phyloP scores from a whole-genome alignment of 371 early-diverging fungal species.

The Lichtheimia ramosa region DNA sequence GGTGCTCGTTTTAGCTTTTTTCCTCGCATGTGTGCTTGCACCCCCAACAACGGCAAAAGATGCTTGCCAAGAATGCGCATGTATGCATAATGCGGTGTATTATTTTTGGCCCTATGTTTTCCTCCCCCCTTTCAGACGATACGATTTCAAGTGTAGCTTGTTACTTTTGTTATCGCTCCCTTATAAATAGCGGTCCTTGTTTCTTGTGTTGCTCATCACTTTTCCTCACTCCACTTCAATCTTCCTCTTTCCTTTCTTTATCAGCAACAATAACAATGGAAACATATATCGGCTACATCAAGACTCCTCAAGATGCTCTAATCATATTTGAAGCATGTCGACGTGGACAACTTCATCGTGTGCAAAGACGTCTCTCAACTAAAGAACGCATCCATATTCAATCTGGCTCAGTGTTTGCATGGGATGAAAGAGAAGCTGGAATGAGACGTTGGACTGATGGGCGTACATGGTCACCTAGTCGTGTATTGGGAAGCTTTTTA shows the following conservation, averaged over 20 bases:
- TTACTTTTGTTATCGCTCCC: neutral
- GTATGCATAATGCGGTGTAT: too few species aligned
- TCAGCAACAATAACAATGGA: constrained; percentile 25
- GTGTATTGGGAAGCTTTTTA: constrained; percentile 73
- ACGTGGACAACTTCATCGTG: constrained; percentile 57
- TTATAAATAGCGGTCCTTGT: neutral
- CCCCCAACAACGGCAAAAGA: too few species aligned
- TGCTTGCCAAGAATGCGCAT: too few species aligned
- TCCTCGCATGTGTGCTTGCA: neutral
- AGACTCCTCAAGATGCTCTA: constrained; percentile 79
- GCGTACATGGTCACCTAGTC: constrained; percentile 81
- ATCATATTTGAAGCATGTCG: constrained; percentile 83
- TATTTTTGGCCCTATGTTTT: neutral
- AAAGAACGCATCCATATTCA: constrained; percentile 58
- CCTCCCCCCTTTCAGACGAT: neutral
- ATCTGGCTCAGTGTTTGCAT: constrained; percentile 82
- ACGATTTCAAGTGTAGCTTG: neutral
- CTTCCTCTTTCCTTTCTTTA: constrained; percentile 10
- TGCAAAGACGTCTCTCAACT: constrained; percentile 71
- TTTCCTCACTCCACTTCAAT: neutral
- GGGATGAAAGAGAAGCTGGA: constrained; percentile 83
- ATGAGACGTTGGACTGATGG: constrained; percentile 92
- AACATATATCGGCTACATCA: constrained; percentile 64
- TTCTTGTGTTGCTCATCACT: too few species aligned
- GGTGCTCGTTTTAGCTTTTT: neutral